phyloP scores from a whole-genome alignment of 768 basidiomycete genomes.

The Podaxis rugospora region DNA sequence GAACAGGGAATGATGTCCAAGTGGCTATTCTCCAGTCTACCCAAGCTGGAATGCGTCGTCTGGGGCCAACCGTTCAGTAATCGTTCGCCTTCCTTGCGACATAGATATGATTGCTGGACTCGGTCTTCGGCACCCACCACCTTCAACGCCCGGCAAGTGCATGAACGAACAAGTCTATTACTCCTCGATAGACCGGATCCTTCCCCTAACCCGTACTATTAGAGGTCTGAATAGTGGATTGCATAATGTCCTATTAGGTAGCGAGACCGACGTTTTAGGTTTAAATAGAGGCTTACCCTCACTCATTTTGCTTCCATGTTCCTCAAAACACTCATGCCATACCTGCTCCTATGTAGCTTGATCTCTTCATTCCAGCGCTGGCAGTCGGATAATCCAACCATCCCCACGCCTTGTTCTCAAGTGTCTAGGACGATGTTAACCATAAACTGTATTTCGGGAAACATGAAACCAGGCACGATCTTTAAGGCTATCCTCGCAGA shows the following conservation, averaged over 20 bases:
- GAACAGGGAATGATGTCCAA: slow-evolving; percentile 2
- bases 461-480: too few relatives aligned
- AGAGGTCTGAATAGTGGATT: neutral
- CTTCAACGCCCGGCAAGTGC: neutral
- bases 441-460: too few relatives aligned
- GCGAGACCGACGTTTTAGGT: neutral
- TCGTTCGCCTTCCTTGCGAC: neutral
- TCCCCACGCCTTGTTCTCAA: too few relatives aligned
- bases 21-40: neutral
- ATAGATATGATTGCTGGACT: neutral
- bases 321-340: too few relatives aligned
- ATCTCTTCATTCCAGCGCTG: too few relatives aligned
- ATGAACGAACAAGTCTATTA: neutral
- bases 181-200: neutral
- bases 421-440: too few relatives aligned
- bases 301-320: too few relatives aligned
- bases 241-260: neutral
- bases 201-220: neutral
- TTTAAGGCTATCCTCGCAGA: too few relatives aligned
- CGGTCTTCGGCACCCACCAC: neutral
- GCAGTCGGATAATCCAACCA: too few relatives aligned
- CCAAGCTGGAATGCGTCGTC: neutral
- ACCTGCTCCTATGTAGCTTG: too few relatives aligned
- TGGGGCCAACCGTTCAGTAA: neutral
- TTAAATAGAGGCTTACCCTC: too few relatives aligned